Evolutionary conservation across 345 rosid genomes (phyloP).

Genomic region (Eucalyptus tenuipes): DNA sequence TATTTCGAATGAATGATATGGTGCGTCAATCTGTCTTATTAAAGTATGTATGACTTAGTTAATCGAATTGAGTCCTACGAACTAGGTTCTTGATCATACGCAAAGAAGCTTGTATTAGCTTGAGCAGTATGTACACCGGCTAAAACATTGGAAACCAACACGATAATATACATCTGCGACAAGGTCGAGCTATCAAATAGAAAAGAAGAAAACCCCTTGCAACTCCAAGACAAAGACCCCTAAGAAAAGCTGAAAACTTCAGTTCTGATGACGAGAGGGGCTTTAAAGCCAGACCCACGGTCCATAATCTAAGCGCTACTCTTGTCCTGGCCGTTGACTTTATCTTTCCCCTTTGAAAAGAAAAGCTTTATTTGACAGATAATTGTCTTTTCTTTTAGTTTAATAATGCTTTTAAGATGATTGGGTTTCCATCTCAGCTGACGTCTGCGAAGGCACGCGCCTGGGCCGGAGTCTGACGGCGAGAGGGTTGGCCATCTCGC

Average conservation of each 20-base stretch:
- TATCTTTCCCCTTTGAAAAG: neutral
- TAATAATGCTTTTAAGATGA: neutral
- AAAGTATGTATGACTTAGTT: neutral
- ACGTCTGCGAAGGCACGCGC: neutral
- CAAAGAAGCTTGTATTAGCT: neutral
- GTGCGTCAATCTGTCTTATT: fast-evolving
- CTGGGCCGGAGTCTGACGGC: slow-evolving; percentile 27
- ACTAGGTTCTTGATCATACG: neutral
- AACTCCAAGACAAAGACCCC: neutral
- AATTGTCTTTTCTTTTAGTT: neutral
- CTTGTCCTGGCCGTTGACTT: neutral
- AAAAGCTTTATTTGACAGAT: neutral
- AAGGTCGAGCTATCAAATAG: neutral
- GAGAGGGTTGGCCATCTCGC: slow-evolving; percentile 77
- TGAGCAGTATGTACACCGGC: neutral
- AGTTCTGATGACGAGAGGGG: neutral
- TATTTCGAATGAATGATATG: neutral
- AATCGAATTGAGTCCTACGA: neutral
- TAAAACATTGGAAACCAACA: neutral
- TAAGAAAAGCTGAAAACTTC: neutral
- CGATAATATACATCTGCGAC: neutral
- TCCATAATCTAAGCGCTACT: neutral
- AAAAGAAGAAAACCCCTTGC: neutral
- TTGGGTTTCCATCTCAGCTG: neutral
- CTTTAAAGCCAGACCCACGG: neutral